Evolutionary conservation across 164 flowering plant species (phyloP), one percentile per base, ranked within the genome.

Genomic region (Sextonia rubra): DNA sequence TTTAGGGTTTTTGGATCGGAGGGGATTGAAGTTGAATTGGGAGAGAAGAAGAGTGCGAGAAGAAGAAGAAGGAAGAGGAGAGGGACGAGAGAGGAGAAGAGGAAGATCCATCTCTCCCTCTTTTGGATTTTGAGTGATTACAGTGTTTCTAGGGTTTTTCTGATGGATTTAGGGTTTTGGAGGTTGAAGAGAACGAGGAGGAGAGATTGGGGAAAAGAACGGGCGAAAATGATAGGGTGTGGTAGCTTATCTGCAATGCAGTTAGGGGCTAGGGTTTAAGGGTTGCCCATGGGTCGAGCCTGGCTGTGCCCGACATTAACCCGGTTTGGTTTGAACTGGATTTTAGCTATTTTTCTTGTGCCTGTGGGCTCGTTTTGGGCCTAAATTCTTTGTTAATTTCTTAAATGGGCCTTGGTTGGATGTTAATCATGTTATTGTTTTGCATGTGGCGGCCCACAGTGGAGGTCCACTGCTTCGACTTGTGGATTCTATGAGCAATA

Each of bases 21-120:
- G 80, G 23, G 82, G 76, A 66, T 27, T 52, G 22, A 81, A 78
- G 49, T 73, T 70, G 77, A 80, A 80, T 1, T 70, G 68, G 60
- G 81, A 76, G 77, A 60, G 60, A 69, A 74, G 75, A 14, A 70
- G 23, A 29, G 78, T 73, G 44, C 66, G 71, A 60, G 77, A 17
- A 25, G 60, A 17, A 15, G 82, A 68, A 74, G 85, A 65, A 32
- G 77, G 61, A 25, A 81, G 29, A 20, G 75, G 18, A 22, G 66
- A 60, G 12, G 77, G 52, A 58, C 75, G 47, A 37, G 55, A 37
- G 56, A 86, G 83, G 70, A 30, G 79, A 64, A 49, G 81, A 47
- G 48, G 72, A 17, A 30, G 66, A 66, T 78, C 80, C 92, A 88
- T 88, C 64, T 71, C 76, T 75, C 74, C 74, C 32, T 52, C 76